Percentiles rank a stretch among this genome's conserved stretches.
Conservation (phyloP, 805 yeast species). For the Schwanniomyces pseudopolymorphus region DNA sequence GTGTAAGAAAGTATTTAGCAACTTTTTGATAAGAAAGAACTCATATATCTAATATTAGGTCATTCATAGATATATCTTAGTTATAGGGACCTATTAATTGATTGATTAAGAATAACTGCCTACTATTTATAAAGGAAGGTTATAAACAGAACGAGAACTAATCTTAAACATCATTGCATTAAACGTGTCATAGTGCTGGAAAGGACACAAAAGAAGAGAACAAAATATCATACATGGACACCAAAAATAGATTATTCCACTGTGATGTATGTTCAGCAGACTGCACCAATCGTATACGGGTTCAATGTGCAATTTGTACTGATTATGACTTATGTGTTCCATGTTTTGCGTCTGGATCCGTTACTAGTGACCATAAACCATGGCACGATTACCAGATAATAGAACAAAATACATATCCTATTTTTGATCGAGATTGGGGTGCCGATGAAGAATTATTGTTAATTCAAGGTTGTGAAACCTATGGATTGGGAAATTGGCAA, state of each 20-base stretch:
- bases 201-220: neutral
- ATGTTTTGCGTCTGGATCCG: constrained; percentile 84
- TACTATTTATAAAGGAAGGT: neutral
- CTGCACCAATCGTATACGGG: constrained; percentile 87
- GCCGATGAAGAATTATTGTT: constrained; percentile 93
- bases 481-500: constrained; percentile 96
- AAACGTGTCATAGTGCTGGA: neutral
- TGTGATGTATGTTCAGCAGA: constrained; percentile 98
- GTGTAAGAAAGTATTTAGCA: neutral
- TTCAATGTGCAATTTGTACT: constrained; percentile 86
- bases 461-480: constrained; percentile 87
- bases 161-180: neutral
- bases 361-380: constrained; percentile 86
- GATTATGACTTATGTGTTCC: constrained; percentile 98
- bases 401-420: constrained; percentile 94
- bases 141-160: neutral
- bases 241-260: constrained; percentile 54
- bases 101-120: neutral
- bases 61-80: neutral
- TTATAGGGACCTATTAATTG: neutral
- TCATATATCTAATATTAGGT: neutral
- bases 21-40: neutral
- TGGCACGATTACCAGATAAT: constrained; percentile 89
- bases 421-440: constrained; percentile 91
- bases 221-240: constrained; percentile 26